A percentile compares a stretch with the other conserved stretches of the same genome.
Conservation (phyloP, 495 filamentous ascomycete species). For the Podospora pseudopauciseta region DNA sequence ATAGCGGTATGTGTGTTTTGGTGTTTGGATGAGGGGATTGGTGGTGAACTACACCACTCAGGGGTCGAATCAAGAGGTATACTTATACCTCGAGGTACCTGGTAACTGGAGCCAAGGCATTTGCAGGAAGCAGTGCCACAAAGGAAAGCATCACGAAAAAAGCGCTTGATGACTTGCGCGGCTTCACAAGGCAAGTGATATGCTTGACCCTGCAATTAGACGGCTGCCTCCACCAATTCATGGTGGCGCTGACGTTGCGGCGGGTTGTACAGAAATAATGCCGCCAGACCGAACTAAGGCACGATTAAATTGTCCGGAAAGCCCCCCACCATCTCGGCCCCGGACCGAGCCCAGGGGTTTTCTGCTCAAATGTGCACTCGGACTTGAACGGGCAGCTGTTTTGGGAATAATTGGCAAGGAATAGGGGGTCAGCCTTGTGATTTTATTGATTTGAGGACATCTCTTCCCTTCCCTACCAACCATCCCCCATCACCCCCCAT, state of each 20-base stretch:
- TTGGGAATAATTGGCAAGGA: not conserved
- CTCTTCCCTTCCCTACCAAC: not conserved
- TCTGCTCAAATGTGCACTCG: not conserved
- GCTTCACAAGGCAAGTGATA: not conserved
- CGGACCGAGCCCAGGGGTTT: not conserved
- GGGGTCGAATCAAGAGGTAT: slow-evolving; percentile 5
- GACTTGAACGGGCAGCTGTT: not conserved
- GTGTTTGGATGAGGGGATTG: not conserved
- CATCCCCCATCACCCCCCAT: no score
- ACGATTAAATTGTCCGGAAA: not conserved
- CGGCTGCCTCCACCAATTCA: not conserved
- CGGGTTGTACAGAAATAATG: not conserved
- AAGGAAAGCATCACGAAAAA: not conserved
- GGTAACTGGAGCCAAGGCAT: not conserved
- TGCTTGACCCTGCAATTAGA: not conserved
- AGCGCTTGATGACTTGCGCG: not conserved
- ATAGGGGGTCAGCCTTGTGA: not conserved
- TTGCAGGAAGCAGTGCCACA: not conserved
- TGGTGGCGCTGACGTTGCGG: not conserved
- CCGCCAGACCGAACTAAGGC: not conserved
- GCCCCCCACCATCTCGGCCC: no score
- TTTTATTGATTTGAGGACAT: not conserved
- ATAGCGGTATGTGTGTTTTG: no score
- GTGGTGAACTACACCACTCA: not conserved
- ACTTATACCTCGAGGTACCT: slow-evolving; percentile 20